These are phyloP conservation scores for Saturnispora galanensis DNA, from an alignment of 805 yeast genomes.

Conservation along the genomic window DNA sequence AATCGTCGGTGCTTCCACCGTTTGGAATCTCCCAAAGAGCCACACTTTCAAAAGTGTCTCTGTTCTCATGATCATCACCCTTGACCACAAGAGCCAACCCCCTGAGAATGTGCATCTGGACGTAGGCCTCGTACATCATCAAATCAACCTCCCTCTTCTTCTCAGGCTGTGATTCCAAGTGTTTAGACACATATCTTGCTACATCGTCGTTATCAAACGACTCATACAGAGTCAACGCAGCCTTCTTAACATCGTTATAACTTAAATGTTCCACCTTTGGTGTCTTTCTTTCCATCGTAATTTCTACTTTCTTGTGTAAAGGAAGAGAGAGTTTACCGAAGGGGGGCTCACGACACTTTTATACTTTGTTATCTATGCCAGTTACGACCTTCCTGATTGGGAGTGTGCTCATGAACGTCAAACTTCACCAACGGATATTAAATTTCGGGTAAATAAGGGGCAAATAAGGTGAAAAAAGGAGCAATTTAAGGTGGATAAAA, in stretches of 20 bases:
- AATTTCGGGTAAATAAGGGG: not conserved
- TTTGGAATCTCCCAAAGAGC: slow-evolving; percentile 45
- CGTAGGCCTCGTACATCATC: slow-evolving; percentile 40
- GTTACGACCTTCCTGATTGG: too few relatives aligned
- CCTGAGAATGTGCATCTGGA: slow-evolving; percentile 38
- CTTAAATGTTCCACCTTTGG: slow-evolving; percentile 23
- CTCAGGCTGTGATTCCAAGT: slow-evolving; percentile 26
- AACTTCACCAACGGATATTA: too few relatives aligned
- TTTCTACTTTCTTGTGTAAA: not conserved
- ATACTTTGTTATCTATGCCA: too few relatives aligned
- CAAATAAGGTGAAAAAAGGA: not conserved
- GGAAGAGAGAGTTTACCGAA: too few relatives aligned
- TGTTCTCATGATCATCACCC: slow-evolving; percentile 28
- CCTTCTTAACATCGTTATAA: slow-evolving; percentile 25
- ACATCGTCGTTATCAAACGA: slow-evolving; percentile 29
- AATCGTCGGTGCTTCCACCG: slow-evolving; percentile 34
- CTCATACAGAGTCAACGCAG: slow-evolving; percentile 26
- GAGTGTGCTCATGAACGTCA: too few relatives aligned
- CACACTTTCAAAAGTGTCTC: slow-evolving; percentile 40
- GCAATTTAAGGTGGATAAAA: not conserved
- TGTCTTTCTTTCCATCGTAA: not conserved
- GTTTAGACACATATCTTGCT: slow-evolving; percentile 25
- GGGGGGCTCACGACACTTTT: too few relatives aligned
- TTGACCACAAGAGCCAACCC: slow-evolving; percentile 43
- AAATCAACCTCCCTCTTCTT: slow-evolving; percentile 27